phyloP scores from a whole-genome alignment of 2,329 filamentous ascomycete genomes.

The Sarocladium oryzae region DNA sequence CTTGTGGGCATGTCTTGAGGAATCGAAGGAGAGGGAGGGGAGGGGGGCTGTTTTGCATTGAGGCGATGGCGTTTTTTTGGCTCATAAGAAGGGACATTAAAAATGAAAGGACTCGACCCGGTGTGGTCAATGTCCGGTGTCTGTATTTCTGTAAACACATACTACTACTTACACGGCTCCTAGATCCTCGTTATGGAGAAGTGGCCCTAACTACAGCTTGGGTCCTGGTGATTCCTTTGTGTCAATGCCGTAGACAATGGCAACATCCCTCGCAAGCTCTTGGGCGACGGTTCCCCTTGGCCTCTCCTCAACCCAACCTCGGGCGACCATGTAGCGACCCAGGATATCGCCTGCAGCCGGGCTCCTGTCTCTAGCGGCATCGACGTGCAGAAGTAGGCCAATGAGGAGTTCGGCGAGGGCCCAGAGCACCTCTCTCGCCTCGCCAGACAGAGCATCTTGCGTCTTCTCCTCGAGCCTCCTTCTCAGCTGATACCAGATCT shows the following conservation, averaged over 20 bases:
- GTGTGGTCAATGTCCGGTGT: constrained; percentile 3
- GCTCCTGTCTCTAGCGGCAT: constrained; percentile 30
- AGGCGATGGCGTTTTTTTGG: constrained; percentile 8
- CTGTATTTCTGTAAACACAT: background rate
- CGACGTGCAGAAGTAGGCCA: constrained; percentile 35
- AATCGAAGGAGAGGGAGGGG: background rate
- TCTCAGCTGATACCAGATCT: constrained; percentile 35
- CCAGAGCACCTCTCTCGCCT: constrained; percentile 40
- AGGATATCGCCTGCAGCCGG: constrained; percentile 32
- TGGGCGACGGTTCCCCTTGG: constrained; percentile 16
- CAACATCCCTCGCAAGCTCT: constrained; percentile 24
- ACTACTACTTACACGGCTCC: too few species aligned
- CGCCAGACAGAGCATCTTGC: constrained; percentile 34
- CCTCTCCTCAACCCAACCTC: constrained; percentile 15
- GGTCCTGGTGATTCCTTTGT: constrained; percentile 2
- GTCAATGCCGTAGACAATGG: constrained; percentile 29
- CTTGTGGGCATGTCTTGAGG: constrained; percentile 31
- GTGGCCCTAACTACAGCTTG: background rate
- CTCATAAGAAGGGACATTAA: background rate
- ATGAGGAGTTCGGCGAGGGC: constrained; percentile 36
- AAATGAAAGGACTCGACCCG: background rate
- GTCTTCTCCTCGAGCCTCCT: constrained; percentile 26
- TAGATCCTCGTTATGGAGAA: too few species aligned
- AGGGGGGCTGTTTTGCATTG: background rate
- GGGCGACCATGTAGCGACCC: constrained; percentile 26